phyloP scores from a whole-genome alignment of 331 rosid genomes.

The Telfairia occidentalis region DNA sequence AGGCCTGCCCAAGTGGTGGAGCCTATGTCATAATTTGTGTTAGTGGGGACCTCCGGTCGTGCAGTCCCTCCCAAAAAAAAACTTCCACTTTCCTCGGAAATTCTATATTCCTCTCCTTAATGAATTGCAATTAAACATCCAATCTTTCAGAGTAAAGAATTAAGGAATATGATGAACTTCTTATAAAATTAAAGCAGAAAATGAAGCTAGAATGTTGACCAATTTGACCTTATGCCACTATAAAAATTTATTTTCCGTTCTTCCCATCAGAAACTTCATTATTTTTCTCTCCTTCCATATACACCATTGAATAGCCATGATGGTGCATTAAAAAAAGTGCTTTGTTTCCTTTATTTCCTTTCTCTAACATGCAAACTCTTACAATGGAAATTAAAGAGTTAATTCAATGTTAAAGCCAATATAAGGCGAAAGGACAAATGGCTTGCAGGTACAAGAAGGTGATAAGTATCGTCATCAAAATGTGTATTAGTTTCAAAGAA shows the following conservation, averaged over 20 bases:
- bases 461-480: too few species aligned
- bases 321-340: background rate
- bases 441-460: too few species aligned
- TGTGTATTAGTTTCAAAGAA: too few species aligned
- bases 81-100: background rate
- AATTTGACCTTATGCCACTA: background rate
- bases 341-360: background rate
- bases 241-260: background rate
- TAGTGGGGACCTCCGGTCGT: background rate
- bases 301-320: background rate
- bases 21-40: slow-evolving; percentile 8
- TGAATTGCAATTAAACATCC: background rate
- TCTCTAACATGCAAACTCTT: background rate
- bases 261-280: background rate
- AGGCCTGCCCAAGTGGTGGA: slow-evolving; percentile 4
- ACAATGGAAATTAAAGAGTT: background rate
- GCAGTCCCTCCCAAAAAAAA: background rate
- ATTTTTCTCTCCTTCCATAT: background rate
- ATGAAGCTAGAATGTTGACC: background rate
- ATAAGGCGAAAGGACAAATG: too few species aligned
- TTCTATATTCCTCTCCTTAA: background rate
- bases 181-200: background rate
- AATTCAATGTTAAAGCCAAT: too few species aligned
- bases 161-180: background rate
- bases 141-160: background rate